These are phyloP conservation scores for Cytospora schulzeri DNA, from an alignment of 2,329 filamentous ascomycete species.

Conservation along the genomic window DNA sequence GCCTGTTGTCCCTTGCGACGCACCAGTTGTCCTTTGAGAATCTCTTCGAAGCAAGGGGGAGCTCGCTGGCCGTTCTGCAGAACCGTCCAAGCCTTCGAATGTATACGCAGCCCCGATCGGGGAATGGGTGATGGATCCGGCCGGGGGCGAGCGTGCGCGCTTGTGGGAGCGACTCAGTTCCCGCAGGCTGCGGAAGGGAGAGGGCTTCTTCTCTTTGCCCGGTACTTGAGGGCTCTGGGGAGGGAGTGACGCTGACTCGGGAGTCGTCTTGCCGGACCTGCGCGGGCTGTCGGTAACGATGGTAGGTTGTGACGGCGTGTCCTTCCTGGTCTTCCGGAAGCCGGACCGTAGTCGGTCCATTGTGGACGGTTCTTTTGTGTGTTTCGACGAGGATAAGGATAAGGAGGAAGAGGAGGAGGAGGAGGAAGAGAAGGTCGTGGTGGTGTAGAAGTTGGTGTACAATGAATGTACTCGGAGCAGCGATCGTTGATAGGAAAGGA, in stretches of 20 bases:
- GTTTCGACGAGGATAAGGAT: slow-evolving; percentile 10
- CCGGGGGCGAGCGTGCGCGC: slow-evolving; percentile 47
- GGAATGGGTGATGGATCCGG: slow-evolving; percentile 31
- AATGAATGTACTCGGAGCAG: slow-evolving; percentile 5
- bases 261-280: slow-evolving; percentile 27
- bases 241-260: slow-evolving; percentile 19
- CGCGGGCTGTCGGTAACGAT: slow-evolving; percentile 24
- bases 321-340: slow-evolving; percentile 27
- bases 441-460: slow-evolving; percentile 4
- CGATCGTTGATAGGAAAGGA: slow-evolving; percentile 8
- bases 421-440: slow-evolving; percentile 6
- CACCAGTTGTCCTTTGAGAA: slow-evolving; percentile 3
- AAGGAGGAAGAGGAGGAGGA: background rate
- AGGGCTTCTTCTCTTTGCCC: slow-evolving; percentile 29
- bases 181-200: slow-evolving; percentile 49
- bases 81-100: slow-evolving; percentile 36
- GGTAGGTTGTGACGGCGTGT: slow-evolving; percentile 23
- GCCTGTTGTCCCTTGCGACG: slow-evolving; percentile 21
- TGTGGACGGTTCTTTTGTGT: background rate
- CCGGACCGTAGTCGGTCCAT: slow-evolving; percentile 29
- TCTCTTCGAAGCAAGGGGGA: slow-evolving; percentile 24
- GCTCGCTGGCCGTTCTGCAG: slow-evolving; percentile 31
- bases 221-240: slow-evolving; percentile 25
- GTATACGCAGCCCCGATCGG: slow-evolving; percentile 29
- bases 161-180: slow-evolving; percentile 48